Evolutionary conservation across 768 basidiomycete species (phyloP).

Genomic region (Suillus subluteus): DNA sequence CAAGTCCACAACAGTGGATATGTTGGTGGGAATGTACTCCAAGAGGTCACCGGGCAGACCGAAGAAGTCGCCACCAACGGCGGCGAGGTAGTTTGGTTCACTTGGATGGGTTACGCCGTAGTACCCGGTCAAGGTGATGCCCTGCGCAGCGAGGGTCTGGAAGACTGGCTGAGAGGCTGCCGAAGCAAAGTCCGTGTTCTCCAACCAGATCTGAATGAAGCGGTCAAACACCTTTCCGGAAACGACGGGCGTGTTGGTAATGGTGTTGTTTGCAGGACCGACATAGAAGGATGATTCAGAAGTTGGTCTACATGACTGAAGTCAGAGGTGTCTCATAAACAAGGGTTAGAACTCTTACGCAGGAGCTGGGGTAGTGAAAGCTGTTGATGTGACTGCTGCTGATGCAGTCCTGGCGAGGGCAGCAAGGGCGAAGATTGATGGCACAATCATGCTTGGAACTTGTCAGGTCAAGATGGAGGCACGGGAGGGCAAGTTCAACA

Average conservation of each 20-base stretch:
- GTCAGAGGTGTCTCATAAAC: conserved; percentile 8
- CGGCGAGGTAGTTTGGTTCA: conserved; percentile 59
- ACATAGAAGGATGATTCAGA: conserved; percentile 42
- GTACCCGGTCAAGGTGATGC: conserved; percentile 50
- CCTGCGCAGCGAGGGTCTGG: conserved; percentile 47
- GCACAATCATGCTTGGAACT: conserved; percentile 19
- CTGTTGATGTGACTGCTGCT: conserved; percentile 24
- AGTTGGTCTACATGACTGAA: conserved; percentile 26
- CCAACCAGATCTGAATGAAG: conserved; percentile 62
- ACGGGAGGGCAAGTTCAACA: neutral
- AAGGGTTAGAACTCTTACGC: conserved; percentile 21
- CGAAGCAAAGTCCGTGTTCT: conserved; percentile 58
- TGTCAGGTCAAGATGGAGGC: neutral
- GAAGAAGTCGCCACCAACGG: conserved; percentile 56
- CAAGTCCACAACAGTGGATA: conserved; percentile 62
- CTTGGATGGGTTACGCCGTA: conserved; percentile 61
- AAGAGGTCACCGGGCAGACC: conserved; percentile 48
- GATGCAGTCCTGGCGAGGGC: conserved; percentile 22
- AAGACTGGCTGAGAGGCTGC: conserved; percentile 34
- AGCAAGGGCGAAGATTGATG: conserved; percentile 19
- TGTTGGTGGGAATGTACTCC: conserved; percentile 42
- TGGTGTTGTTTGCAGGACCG: conserved; percentile 46
- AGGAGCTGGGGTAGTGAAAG: conserved; percentile 34
- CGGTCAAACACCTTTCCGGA: conserved; percentile 49
- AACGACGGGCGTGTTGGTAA: conserved; percentile 42